A percentile compares a stretch with the other conserved stretches of the same genome.
These are phyloP conservation scores for Tephrocybe sp. DNA, from an alignment of 768 basidiomycete genomes.

Conservation along the genomic window DNA sequence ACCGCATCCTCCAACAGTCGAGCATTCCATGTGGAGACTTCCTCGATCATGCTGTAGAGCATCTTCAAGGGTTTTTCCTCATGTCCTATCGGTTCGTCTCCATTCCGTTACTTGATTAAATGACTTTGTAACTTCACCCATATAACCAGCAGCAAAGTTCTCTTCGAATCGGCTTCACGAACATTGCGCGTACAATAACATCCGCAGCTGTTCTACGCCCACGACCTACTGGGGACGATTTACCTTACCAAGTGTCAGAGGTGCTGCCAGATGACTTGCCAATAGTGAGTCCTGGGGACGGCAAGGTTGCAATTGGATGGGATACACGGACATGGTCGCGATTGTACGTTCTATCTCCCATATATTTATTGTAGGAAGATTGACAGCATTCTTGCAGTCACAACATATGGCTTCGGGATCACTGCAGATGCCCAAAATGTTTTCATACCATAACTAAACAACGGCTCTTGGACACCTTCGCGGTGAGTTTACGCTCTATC, in stretches of 20 bases:
- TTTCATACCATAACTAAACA: constrained; percentile 90
- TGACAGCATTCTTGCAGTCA: constrained; percentile 49
- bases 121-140: neutral
- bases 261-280: constrained; percentile 43
- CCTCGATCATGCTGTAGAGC: neutral
- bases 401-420: constrained; percentile 89
- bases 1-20: neutral
- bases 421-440: constrained; percentile 85
- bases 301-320: constrained; percentile 71
- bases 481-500: constrained; percentile 40
- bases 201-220: constrained; percentile 21
- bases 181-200: constrained; percentile 16
- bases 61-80: neutral
- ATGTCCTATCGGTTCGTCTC: neutral
- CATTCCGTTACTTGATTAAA: neutral
- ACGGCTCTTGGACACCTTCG: constrained; percentile 82
- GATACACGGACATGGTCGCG: constrained; percentile 67
- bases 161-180: constrained; percentile 3
- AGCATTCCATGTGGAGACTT: constrained; percentile 2
- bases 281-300: constrained; percentile 52
- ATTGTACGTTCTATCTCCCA: constrained; percentile 52
- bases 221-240: constrained; percentile 12
- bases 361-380: neutral
- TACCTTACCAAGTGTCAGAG: constrained; percentile 19
- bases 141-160: neutral